These are phyloP conservation scores for Gynandropsis gynandra DNA, from an alignment of 345 rosid species.

Conservation along the genomic window DNA sequence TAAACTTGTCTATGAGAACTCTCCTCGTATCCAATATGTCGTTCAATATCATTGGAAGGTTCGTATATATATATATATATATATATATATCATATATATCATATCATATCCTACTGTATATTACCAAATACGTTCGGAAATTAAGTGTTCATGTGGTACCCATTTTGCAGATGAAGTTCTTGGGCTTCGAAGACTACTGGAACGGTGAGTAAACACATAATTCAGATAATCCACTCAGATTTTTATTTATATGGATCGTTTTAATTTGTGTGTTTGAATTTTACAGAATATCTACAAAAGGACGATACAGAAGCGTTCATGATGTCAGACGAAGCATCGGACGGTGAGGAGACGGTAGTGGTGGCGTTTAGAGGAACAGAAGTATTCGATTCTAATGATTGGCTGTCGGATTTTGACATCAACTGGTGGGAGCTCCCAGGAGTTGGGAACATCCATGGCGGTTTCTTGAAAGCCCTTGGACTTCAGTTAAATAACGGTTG, in stretches of 20 bases:
- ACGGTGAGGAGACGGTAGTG: slow-evolving; percentile 35
- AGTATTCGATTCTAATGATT: slow-evolving; percentile 53
- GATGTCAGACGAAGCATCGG: slow-evolving; percentile 30
- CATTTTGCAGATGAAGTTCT: slow-evolving; percentile 49
- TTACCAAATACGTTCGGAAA: no score
- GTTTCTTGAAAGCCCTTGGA: slow-evolving; percentile 79
- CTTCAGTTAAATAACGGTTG: slow-evolving; percentile 49
- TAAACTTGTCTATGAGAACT: slow-evolving; percentile 61
- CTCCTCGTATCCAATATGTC: slow-evolving; percentile 32
- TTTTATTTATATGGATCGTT: neutral
- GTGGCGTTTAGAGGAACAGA: slow-evolving; percentile 69
- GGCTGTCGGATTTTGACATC: slow-evolving; percentile 66
- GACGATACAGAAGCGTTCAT: slow-evolving; percentile 55
- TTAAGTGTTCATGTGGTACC: no score
- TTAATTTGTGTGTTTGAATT: neutral
- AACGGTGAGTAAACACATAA: slow-evolving; percentile 38
- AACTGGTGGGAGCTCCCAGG: slow-evolving; percentile 62
- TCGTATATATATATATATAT: neutral
- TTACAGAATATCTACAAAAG: slow-evolving; percentile 47
- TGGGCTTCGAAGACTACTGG: slow-evolving; percentile 55
- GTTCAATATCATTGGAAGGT: slow-evolving; percentile 57
- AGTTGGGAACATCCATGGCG: slow-evolving; percentile 63
- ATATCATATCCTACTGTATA: no score
- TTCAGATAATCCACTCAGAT: neutral
- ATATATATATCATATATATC: neutral